Base-by-base conservation (phyloP, 331 rosid species). In the Erythrophleum ivorense region DNA sequence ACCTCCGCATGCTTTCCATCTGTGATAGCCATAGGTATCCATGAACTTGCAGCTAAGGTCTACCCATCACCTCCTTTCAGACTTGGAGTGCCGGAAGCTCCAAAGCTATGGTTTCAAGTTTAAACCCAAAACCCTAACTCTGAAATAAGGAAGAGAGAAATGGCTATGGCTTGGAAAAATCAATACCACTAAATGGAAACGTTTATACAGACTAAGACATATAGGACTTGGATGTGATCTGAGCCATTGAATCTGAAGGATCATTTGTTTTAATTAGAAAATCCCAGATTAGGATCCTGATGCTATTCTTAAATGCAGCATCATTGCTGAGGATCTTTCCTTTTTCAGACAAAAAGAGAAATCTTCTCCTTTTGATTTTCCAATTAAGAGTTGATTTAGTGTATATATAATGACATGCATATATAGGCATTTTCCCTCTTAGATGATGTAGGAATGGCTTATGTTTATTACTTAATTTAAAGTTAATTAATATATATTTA, bases 21-120 rank as follows among this genome's bases (percentile, higher is more conserved):
- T n/a, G 16, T 8, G 9, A 68, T 43, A 12, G 53, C 9, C 73
- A 41, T 7, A 43, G 53, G 73, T 68, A 10, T 68, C 54, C 54
- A 41, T 68, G 74, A 69, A 19, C 18, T 3, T 45, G 74, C 55
- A 69, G 55, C 48, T 69, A 69, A 13, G 58, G 55, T 21, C 45
- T 19, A 16, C 18, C 53, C 73, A 31, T 68, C 36, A 43, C 34
- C 73, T 68, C 73, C 73, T 68, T 45, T 69, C 55, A 69, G 55
- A 15, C 2, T 2, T 67, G 73, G 50, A 40, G 73, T 18, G 43
- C 15, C 40, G 52, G 33, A 34, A 67, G 33, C 73, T 34, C 73
- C 52, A n/a, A 29, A 14, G 0, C 7, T n/a, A 15, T 40, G 50
- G 52, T 1, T 66, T 38, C 0, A 8, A 14, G 68, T 36, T 36